Percentiles rank a stretch among this genome's conserved stretches.
Conservation (phyloP, 257 asterid genomes). For the Asclepias syriaca region DNA sequence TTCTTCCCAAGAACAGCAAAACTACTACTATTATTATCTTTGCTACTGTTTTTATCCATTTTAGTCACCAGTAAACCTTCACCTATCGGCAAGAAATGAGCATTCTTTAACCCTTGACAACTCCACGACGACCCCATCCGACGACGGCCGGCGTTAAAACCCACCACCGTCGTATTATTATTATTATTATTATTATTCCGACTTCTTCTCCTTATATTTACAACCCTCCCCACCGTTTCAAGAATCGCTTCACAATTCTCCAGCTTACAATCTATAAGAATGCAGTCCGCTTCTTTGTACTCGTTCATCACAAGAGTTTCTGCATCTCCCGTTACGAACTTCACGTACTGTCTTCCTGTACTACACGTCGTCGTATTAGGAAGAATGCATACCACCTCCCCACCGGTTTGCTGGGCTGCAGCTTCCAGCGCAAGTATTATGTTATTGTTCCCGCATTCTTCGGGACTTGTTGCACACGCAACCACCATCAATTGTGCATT, state of each 20-base stretch:
- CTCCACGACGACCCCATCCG: slow-evolving; percentile 37
- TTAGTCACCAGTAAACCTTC: slow-evolving; percentile 54
- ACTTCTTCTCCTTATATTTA: background rate
- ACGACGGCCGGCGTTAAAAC: slow-evolving; percentile 57
- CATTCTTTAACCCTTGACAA: slow-evolving; percentile 19
- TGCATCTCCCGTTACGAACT: slow-evolving; percentile 49
- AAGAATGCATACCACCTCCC: slow-evolving; percentile 50
- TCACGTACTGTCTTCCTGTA: slow-evolving; percentile 20
- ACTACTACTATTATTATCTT: background rate
- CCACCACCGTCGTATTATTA: slow-evolving; percentile 32
- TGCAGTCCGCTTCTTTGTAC: slow-evolving; percentile 45
- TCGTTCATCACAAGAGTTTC: slow-evolving; percentile 20
- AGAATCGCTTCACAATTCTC: slow-evolving; percentile 39
- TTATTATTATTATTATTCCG: background rate
- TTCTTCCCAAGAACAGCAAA: slow-evolving; percentile 20
- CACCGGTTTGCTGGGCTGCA: slow-evolving; percentile 75
- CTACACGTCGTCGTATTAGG: slow-evolving; percentile 13
- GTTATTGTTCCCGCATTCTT: slow-evolving; percentile 27
- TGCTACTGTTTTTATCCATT: slow-evolving; percentile 4
- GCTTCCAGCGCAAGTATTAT: slow-evolving; percentile 44
- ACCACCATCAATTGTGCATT: slow-evolving; percentile 52
- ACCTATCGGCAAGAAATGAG: slow-evolving; percentile 62
- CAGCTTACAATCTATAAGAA: slow-evolving; percentile 57
- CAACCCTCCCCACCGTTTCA: slow-evolving; percentile 8
- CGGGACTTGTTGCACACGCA: slow-evolving; percentile 38